phyloP scores from a whole-genome alignment of 2,329 filamentous ascomycete genomes.

The Xylariaceae sp. region DNA sequence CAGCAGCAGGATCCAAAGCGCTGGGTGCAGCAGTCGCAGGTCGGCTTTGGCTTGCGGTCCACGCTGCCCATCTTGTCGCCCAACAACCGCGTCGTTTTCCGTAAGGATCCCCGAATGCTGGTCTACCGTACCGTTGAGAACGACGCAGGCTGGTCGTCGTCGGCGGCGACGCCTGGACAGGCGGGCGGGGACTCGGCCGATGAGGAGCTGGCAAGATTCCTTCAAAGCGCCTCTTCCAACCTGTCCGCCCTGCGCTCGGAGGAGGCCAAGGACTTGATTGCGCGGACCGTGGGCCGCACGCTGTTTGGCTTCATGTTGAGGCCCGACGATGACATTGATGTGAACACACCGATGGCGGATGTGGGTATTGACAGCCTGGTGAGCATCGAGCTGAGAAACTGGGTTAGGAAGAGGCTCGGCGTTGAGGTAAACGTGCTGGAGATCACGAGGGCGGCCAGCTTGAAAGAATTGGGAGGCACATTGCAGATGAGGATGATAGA shows the following conservation, averaged over 20 bases:
- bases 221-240: constrained; percentile 6
- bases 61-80: neutral
- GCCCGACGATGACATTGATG: constrained; percentile 5
- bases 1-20: no score
- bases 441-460: constrained; percentile 9
- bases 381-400: constrained; percentile 37
- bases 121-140: constrained; percentile 8
- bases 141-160: neutral
- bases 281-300: constrained; percentile 7
- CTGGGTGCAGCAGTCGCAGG: no score
- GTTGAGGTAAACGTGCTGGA: constrained; percentile 12
- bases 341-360: constrained; percentile 1
- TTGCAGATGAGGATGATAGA: neutral
- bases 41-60: no score
- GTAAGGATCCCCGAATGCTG: constrained; percentile 19
- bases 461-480: constrained; percentile 4
- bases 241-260: constrained; percentile 5
- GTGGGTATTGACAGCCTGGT: constrained; percentile 16
- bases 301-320: constrained; percentile 9
- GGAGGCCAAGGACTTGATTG: constrained; percentile 6
- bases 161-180: neutral
- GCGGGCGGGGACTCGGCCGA: no score
- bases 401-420: constrained; percentile 29
- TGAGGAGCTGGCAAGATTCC: neutral
- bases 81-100: constrained; percentile 9